Evolutionary conservation across 2,329 filamentous ascomycete species (phyloP).

Genomic region (Fusarium humuli): DNA sequence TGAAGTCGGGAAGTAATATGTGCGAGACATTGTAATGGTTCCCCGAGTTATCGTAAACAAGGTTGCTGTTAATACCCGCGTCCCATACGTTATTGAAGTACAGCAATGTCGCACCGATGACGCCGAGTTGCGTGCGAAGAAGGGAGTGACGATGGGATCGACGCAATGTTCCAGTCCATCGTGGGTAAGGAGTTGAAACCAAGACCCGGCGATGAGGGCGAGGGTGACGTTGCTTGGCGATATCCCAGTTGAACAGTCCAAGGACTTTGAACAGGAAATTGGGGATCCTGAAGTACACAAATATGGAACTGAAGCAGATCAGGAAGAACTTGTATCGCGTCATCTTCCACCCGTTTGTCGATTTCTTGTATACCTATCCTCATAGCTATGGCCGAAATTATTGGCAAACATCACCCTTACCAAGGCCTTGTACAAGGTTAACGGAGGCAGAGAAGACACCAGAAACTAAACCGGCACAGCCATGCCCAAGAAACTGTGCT

Average conservation of each 20-base stretch:
- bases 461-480: too few relatives aligned
- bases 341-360: slow-evolving; percentile 41
- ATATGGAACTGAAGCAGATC: slow-evolving; percentile 57
- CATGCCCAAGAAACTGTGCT: slow-evolving; percentile 65
- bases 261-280: slow-evolving; percentile 61
- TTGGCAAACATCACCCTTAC: too few relatives aligned
- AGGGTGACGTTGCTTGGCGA: slow-evolving; percentile 54
- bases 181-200: slow-evolving; percentile 44
- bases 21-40: slow-evolving; percentile 61
- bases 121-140: slow-evolving; percentile 54
- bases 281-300: slow-evolving; percentile 64
- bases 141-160: slow-evolving; percentile 48
- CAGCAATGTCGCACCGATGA: slow-evolving; percentile 62
- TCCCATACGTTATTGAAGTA: slow-evolving; percentile 61
- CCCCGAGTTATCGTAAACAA: slow-evolving; percentile 68
- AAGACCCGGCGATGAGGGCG: slow-evolving; percentile 52
- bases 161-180: slow-evolving; percentile 56
- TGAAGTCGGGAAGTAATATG: slow-evolving; percentile 62
- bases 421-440: too few relatives aligned
- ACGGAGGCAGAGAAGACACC: too few relatives aligned
- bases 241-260: slow-evolving; percentile 61
- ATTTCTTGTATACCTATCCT: too few relatives aligned
- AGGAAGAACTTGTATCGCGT: slow-evolving; percentile 57
- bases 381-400: too few relatives aligned
- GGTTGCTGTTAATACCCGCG: slow-evolving; percentile 66